Conservation (phyloP, 1,284 basidiomycete species). For the Cutaneotrichosporon daszewskae region DNA sequence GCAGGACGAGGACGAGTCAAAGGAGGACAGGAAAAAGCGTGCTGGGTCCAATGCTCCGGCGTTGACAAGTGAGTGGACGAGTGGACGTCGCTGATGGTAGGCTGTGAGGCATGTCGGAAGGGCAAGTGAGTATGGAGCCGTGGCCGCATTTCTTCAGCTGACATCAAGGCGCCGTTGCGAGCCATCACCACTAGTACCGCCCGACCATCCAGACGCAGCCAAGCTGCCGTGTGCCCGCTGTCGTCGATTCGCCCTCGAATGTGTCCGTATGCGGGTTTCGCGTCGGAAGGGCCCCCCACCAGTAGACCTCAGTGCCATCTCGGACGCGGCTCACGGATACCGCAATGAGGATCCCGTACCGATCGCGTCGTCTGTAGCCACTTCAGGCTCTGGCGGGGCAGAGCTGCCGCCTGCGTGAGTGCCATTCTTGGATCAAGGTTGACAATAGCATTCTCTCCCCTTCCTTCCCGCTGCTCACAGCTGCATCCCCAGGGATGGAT, state of each 20-base stretch:
- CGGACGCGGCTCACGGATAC: slow-evolving; percentile 31
- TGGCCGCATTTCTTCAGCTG: not conserved
- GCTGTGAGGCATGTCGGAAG: slow-evolving; percentile 33
- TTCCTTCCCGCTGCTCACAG: slow-evolving; percentile 7
- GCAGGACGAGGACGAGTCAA: slow-evolving; percentile 1
- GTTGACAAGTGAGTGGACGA: slow-evolving; percentile 5
- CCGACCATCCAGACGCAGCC: slow-evolving; percentile 37
- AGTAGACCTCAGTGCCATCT: slow-evolving; percentile 30
- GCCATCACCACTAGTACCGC: slow-evolving; percentile 38
- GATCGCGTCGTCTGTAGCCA: no score
- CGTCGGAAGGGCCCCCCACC: slow-evolving; percentile 38
- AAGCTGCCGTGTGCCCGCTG: slow-evolving; percentile 41
- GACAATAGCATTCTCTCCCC: slow-evolving; percentile 2
- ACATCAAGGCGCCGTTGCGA: slow-evolving; percentile 41
- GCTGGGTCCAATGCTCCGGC: not conserved
- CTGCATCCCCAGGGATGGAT: slow-evolving; percentile 9
- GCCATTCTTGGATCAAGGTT: not conserved
- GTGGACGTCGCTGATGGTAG: slow-evolving; percentile 7
- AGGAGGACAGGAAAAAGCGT: slow-evolving; percentile 1
- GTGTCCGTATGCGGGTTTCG: slow-evolving; percentile 30
- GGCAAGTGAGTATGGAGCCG: slow-evolving; percentile 23
- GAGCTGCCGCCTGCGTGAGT: not conserved
- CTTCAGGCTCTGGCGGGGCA: no score
- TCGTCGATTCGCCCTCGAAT: slow-evolving; percentile 38
- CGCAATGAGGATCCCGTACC: no score